Base-by-base conservation (phyloP, 163 green algal species). In the Scenedesmus sp. region DNA sequence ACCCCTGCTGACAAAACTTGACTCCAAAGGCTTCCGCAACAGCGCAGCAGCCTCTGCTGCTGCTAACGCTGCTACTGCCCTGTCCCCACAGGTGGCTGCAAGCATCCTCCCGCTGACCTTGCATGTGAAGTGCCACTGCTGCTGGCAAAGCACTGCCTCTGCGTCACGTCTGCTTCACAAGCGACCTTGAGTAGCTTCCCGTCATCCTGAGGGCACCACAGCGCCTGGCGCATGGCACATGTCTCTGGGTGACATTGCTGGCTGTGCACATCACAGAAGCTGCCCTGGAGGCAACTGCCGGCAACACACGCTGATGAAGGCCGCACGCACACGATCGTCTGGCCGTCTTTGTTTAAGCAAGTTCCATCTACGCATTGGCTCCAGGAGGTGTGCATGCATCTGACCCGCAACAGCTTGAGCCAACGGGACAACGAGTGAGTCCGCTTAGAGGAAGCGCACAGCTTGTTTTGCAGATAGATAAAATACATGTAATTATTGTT, bases 221-320 rank as follows among this genome's bases (percentile, higher is more conserved):
- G 12, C 4, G 16, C 40, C 9, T 61, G 35, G 40, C 84, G 72
- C 13, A 33, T 51, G 24, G n/a, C 30, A 26, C 84, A 89, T n/a
- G 84, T 81, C 61, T 89, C 73, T 40, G 84, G 53, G 26, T 65
- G 20, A 42, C 84, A 89, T 46, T 81, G 84, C 84, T 56, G 83
- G n/a, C 61, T 68, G 84, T 24, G 49, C 61, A 30, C 40, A 40
- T 68, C 18, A 40, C 84, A 89, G 35, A 81, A 89, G 37, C 30
- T 37, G 61, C 22, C 26, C 53, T 40, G 18, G 37, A 40, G 84
- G 46, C 84, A 89, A 35, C 35, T 65, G 37, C 43, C 22, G 18
- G 30, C 20, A 30, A 35, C 84, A 61, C 84, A 89, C 9, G 56
- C 33, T 46, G 37, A 3, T 12, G 6, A 15, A 24, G 73, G 1